These are phyloP conservation scores for Monosporozyma aerobia DNA, from an alignment of 805 yeast species.

Conservation along the genomic window DNA sequence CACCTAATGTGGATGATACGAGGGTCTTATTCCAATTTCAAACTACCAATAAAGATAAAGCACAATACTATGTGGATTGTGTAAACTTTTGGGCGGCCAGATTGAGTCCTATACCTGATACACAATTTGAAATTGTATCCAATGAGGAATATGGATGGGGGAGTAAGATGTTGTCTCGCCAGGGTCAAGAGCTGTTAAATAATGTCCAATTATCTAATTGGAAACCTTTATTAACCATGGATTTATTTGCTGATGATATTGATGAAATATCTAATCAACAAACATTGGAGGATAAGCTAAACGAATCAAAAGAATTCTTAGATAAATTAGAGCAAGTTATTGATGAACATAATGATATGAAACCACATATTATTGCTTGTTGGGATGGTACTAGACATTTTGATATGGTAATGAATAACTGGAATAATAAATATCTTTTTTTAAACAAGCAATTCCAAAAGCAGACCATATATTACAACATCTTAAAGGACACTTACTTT, in stretches of 20 bases:
- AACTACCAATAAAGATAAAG: slow-evolving; percentile 58
- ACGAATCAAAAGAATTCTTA: slow-evolving; percentile 32
- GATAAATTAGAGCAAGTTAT: slow-evolving; percentile 32
- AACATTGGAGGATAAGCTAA: slow-evolving; percentile 7
- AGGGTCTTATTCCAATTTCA: slow-evolving; percentile 46
- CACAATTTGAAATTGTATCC: slow-evolving; percentile 62
- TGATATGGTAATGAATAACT: slow-evolving; percentile 32
- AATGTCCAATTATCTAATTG: slow-evolving; percentile 7
- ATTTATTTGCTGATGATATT: slow-evolving; percentile 17
- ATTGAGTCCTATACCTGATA: slow-evolving; percentile 64
- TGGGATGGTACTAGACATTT: slow-evolving; percentile 25
- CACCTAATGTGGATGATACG: slow-evolving; percentile 11
- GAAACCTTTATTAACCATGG: slow-evolving; percentile 19
- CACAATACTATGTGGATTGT: slow-evolving; percentile 60
- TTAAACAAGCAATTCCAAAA: slow-evolving; percentile 31
- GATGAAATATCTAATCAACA: slow-evolving; percentile 7
- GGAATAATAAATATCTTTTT: slow-evolving; percentile 35
- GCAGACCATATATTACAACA: slow-evolving; percentile 27
- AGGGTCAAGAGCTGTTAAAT: not conserved
- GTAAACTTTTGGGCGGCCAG: slow-evolving; percentile 90
- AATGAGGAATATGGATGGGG: slow-evolving; percentile 78
- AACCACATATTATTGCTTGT: slow-evolving; percentile 30
- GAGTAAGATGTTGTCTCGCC: slow-evolving; percentile 9
- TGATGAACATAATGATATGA: slow-evolving; percentile 36
- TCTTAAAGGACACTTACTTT: slow-evolving; percentile 23